phyloP scores from a whole-genome alignment of 2,329 filamentous ascomycete genomes.

The Fusarium nematophilum region DNA sequence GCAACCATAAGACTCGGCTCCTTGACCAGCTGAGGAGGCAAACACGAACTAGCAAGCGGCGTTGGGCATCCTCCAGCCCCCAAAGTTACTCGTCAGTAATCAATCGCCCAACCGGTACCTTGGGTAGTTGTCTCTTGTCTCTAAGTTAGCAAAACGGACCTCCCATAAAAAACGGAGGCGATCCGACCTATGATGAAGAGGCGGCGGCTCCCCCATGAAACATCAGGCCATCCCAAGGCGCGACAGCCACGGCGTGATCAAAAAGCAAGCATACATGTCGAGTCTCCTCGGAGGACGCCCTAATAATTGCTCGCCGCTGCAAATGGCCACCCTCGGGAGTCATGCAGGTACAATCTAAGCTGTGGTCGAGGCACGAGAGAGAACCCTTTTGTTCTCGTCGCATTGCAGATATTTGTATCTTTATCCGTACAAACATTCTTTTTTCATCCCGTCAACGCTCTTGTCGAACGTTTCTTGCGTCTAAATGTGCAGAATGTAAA shows the following conservation, averaged over 20 bases:
- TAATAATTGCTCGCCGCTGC: slow-evolving; percentile 7
- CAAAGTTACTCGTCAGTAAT: no score
- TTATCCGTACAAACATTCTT: not conserved
- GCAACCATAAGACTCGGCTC: no score
- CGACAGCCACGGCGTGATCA: slow-evolving; percentile 30
- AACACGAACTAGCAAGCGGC: no score
- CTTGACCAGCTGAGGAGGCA: no score
- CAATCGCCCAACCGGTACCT: no score
- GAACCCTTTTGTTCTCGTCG: not conserved
- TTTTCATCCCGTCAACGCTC: no score
- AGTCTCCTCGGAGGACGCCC: slow-evolving; percentile 19
- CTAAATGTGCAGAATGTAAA: not conserved
- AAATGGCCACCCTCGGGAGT: not conserved
- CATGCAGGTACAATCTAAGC: slow-evolving; percentile 23
- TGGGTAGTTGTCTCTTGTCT: no score
- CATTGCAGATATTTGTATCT: not conserved
- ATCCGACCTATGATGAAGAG: no score
- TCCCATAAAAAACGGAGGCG: no score
- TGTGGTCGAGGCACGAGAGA: no score
- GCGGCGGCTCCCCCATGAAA: slow-evolving; percentile 2
- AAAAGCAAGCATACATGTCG: slow-evolving; percentile 33
- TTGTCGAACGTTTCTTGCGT: not conserved
- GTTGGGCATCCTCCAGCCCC: no score
- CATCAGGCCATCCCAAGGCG: slow-evolving; percentile 32
- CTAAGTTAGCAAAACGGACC: no score